Conservation (phyloP, 306 rosid species). For the Cicer yamashitae region DNA sequence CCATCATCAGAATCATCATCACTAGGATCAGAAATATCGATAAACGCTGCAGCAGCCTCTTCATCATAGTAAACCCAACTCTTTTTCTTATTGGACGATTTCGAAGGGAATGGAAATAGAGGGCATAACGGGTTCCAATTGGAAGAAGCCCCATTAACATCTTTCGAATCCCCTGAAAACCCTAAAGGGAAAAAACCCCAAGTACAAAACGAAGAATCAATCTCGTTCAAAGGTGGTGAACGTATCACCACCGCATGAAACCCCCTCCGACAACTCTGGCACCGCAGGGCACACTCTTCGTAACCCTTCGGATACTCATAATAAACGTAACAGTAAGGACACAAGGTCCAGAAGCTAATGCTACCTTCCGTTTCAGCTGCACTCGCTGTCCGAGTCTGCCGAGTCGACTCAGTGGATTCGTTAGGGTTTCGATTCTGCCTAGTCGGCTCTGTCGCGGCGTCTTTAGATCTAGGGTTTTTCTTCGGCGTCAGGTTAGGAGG, state of each 20-base stretch:
- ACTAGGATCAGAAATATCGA: conserved; percentile 65
- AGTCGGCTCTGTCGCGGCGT: conserved; percentile 37
- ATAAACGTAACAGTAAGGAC: conserved; percentile 84
- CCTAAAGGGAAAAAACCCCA: conserved; percentile 92
- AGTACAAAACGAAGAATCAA: conserved; percentile 61
- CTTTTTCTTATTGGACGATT: conserved; percentile 33
- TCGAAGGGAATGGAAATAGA: conserved; percentile 71
- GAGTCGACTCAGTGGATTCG: conserved; percentile 51
- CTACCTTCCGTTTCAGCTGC: conserved; percentile 34
- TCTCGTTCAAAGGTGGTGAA: conserved; percentile 71
- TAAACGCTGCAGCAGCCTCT: conserved; percentile 60
- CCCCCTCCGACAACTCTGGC: conserved; percentile 83
- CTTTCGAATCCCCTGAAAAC: conserved; percentile 53
- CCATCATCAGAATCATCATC: conserved; percentile 85
- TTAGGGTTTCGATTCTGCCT: conserved; percentile 46
- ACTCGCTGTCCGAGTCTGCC: conserved; percentile 37
- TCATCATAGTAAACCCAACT: conserved; percentile 62
- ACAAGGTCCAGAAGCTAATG: conserved; percentile 87
- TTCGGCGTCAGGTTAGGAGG: conserved; percentile 43
- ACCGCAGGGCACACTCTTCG: conserved; percentile 82
- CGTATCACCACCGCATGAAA: conserved; percentile 73
- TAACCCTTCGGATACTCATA: conserved; percentile 79
- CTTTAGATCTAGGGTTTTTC: conserved; percentile 52
- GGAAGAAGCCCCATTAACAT: conserved; percentile 45
- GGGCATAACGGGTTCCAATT: conserved; percentile 81